Percentiles rank a stretch among this genome's conserved stretches.
These are phyloP conservation scores for Gnomoniopsis smithogilvyi DNA, from an alignment of 2,329 filamentous ascomycete species.

Conservation along the genomic window DNA sequence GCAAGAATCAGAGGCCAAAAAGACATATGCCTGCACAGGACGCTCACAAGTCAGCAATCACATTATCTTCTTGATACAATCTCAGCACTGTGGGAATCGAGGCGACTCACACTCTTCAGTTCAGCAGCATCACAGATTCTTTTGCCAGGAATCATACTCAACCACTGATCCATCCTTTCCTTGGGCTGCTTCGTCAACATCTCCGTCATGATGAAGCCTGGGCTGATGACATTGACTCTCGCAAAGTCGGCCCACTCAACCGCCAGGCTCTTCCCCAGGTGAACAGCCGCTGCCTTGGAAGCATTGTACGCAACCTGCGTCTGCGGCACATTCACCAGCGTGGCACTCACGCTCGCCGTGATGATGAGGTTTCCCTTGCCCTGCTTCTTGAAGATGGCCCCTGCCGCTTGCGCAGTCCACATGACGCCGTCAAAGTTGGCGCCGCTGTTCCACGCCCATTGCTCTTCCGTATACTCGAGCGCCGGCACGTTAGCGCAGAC, in stretches of 20 bases:
- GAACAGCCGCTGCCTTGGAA: conserved; percentile 10
- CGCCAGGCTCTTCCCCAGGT: conserved; percentile 12
- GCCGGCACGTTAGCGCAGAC: conserved; percentile 22
- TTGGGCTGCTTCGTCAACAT: conserved; percentile 19
- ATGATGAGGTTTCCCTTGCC: conserved; percentile 26
- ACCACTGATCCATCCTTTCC: conserved; percentile 19
- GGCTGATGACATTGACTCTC: conserved; percentile 19
- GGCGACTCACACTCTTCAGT: conserved; percentile 19
- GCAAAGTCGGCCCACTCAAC: conserved; percentile 9
- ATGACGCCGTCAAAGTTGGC: conserved; percentile 28
- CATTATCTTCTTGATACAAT: neutral
- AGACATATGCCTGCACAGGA: conserved; percentile 39
- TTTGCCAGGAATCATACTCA: conserved; percentile 19
- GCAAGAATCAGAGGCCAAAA: conserved; percentile 43
- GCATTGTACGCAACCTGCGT: conserved; percentile 8
- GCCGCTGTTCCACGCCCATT: conserved; percentile 23
- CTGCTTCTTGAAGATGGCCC: conserved; percentile 25
- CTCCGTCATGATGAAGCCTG: conserved; percentile 19
- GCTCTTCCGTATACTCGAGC: conserved; percentile 26
- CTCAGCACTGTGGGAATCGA: neutral
- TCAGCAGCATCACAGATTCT: conserved; percentile 19
- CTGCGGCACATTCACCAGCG: conserved; percentile 20
- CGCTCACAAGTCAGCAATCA: neutral
- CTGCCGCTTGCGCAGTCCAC: conserved; percentile 24
- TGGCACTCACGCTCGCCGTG: conserved; percentile 22